Base-by-base conservation (phyloP, 192 early-diverging fungal species). In the Linderina pennispora region DNA sequence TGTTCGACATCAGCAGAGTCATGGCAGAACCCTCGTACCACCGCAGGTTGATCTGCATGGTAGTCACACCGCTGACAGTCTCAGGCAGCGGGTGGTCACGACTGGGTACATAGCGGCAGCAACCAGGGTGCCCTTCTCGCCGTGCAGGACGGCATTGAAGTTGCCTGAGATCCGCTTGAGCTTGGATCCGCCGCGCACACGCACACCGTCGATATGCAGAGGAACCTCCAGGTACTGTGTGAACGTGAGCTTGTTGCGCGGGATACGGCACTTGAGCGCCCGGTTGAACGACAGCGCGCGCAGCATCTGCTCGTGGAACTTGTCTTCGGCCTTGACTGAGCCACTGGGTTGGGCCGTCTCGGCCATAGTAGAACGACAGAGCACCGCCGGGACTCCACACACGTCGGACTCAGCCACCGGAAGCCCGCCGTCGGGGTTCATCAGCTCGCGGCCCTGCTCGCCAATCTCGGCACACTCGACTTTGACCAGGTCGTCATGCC, bases 21-120 rank as follows among this genome's bases (percentile, higher is more conserved):
- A 62, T 22, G 0, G 54, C 57, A 4, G 35, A 31, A 9, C 69
- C 69, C 24, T 60, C 62, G 32, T 74, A 74, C 70, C 70, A 74
- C 13, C 42, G 45, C 35, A 41, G 42, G 50, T 34, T 51, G 48
- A 74, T 61, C 55, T 56, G 58, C 48, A 74, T 48, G 3, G 70
- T 74, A 8, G 54, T 53, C 9, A 74, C 55, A 7, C 70, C 70
- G 14, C 28, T 37, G 6, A 66, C 70, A 6, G 47, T 49, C 33
- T 54, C 52, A 15, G 70, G 70, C 49, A 74, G 47, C 31, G 62
- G 33, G 21, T 52, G 48, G 17, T 58, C 5, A 48, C 28, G 4
- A 74, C 55, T 9, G 70, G 55, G 23, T 74, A 74, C 18, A 74
- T 31, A 9, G 58, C 40, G 0, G 45, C 70, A 1, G 62, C 58